Percentiles rank a stretch among this genome's conserved stretches.
Evolutionary conservation across 2,329 filamentous ascomycete species (phyloP).

Genomic region (Botrytis sinoallii): DNA sequence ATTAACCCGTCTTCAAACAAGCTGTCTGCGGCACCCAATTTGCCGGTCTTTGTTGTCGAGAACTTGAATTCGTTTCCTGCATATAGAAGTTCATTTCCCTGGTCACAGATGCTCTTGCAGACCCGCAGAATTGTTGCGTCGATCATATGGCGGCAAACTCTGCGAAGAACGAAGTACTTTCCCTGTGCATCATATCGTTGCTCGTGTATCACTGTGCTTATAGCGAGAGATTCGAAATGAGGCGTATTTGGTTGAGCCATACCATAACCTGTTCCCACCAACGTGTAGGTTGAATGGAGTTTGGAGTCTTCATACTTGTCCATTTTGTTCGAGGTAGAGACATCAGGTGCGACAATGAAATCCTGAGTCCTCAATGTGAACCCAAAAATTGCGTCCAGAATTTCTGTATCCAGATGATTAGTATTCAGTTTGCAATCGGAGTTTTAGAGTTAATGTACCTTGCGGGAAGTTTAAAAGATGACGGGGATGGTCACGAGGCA

Average conservation of each 20-base stretch:
- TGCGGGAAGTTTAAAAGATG: not conserved
- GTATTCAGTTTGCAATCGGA: no score
- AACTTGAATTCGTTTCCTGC: not conserved
- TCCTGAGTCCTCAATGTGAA: not conserved
- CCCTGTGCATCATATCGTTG: not conserved
- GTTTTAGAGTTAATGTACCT: not conserved
- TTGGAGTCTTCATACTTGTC: not conserved
- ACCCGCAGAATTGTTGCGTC: not conserved
- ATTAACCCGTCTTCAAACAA: not conserved
- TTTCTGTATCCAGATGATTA: not conserved
- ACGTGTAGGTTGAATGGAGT: not conserved
- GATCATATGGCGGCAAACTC: not conserved
- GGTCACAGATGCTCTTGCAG: not conserved
- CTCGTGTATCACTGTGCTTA: not conserved
- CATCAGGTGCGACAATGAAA: not conserved
- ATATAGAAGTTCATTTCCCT: not conserved
- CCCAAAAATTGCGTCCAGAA: not conserved
- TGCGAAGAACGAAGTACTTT: not conserved
- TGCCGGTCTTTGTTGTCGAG: not conserved
- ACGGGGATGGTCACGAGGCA: not conserved
- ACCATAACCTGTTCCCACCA: no score
- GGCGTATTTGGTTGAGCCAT: no score
- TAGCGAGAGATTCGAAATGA: not conserved
- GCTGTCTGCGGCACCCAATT: not conserved
- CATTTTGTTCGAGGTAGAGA: not conserved